Evolutionary conservation across 345 rosid genomes (phyloP), one percentile per base, ranked within the genome.

Genomic region (Ceriops decandra): DNA sequence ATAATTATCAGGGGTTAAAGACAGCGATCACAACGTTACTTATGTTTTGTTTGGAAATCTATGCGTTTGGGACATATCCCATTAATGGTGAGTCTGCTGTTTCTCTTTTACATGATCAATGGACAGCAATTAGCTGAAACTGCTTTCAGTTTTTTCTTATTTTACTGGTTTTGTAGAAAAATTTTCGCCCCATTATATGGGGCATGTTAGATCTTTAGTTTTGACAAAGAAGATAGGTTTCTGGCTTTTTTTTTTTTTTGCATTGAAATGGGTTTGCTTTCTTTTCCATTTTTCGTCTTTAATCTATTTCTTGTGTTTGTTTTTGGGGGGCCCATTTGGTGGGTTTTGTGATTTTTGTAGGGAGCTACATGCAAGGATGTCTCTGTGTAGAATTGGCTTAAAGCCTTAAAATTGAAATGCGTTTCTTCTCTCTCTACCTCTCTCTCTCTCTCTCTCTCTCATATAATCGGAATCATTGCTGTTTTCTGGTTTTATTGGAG

Each of bases 41-140:
- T 57, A 51, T 69, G 58, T 53, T 74, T 70, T 49, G 51, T 68
- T 47, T 26, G n/a, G 36, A 26, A 22, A 57, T 67, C 72, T 22
- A 70, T 64, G 73, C 69, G 64, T 66, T 57, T 71, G 36, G 31
- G 59, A 24, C 42, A 3, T 46, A 38, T 67, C 63, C 36, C 62
- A 67, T 60, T 56, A 57, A 60, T 32, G 57, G 85, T 73, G 64
- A 78, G 80, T 73, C 26, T 4, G 53, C 66, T 61, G 62, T 28
- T 68, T 57, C 57, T 60, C 20, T 9, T 2, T 66, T 46, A 35
- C 62, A 35, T 36, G 22, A 6, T 42, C 57, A 60, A 52, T 54
- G 19, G 49, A 42, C 49, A 42, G 5, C 19, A 42, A 42, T 42
- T 42, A 15, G 16, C 16, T 42, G 49, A 42, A 42, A 11, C 17